phyloP scores from a whole-genome alignment of 2,329 filamentous ascomycete species.

The Alternaria sp. region DNA sequence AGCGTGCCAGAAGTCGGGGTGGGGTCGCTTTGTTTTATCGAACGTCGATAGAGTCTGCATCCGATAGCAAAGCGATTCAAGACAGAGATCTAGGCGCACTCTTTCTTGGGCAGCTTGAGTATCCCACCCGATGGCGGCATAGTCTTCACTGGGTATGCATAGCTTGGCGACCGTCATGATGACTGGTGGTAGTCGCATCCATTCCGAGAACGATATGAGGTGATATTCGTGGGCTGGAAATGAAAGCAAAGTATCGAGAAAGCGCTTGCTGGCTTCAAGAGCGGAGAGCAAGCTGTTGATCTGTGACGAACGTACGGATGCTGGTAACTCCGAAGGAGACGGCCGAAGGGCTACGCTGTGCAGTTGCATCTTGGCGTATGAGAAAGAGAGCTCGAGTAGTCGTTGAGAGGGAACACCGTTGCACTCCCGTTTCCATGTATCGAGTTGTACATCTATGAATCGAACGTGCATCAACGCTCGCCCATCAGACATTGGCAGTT shows the following conservation, averaged over 20 bases:
- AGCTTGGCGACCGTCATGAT: conserved; percentile 38
- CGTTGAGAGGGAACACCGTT: conserved; percentile 19
- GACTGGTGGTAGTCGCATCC: conserved; percentile 41
- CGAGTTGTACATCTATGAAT: conserved; percentile 35
- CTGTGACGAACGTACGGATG: conserved; percentile 14
- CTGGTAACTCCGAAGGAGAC: background rate
- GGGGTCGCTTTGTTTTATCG: conserved; percentile 29
- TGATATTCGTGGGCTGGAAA: conserved; percentile 65
- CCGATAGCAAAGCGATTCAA: conserved; percentile 43
- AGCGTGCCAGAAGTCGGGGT: conserved; percentile 40
- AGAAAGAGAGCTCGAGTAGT: conserved; percentile 34
- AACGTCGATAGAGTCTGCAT: conserved; percentile 40
- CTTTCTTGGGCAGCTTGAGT: conserved; percentile 40
- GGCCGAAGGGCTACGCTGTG: conserved; percentile 36
- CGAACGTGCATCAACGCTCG: conserved; percentile 38
- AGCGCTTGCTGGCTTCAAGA: conserved; percentile 69
- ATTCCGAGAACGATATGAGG: conserved; percentile 41
- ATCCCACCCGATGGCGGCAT: conserved; percentile 37
- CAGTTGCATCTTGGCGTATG: conserved; percentile 37
- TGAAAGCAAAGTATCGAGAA: conserved; percentile 72
- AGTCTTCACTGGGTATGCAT: conserved; percentile 35
- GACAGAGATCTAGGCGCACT: conserved; percentile 38
- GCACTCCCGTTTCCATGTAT: conserved; percentile 29
- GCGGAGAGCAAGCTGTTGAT: conserved; percentile 33
- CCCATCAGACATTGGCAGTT: conserved; percentile 34